Base-by-base conservation (phyloP, 163 green algal genomes). In the Chlorella variabilis region DNA sequence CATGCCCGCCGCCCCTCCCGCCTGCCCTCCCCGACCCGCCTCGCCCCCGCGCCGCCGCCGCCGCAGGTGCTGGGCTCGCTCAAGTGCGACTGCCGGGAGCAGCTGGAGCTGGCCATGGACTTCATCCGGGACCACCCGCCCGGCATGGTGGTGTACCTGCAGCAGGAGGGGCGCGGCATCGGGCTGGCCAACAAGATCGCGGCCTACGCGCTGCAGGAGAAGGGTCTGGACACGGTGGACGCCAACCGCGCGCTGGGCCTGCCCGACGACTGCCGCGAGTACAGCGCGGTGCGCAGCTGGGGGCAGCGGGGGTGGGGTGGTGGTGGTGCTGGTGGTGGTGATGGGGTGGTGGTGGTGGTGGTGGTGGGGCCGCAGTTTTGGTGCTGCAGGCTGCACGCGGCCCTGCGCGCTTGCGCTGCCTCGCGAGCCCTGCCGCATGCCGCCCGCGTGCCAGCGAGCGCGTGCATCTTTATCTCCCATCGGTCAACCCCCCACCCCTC, bases 131-230 rank as follows among this genome's bases (percentile, higher is more conserved):
- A 91, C 23, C 78, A 92, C 48, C 39, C 81, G 4, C 85, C 84
- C 2, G 96, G 96, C 36, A 91, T 98, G 36, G 91, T 99, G 8
- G 96, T 98, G 56, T 99, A 99, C 86, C 80, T 99, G 80, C 94
- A 98, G 86, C 96, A 99, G 87, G 96, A 98, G 85, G 96, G 96
- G 2, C 86, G 96, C 18, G 96, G 96, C 77, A 98, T 98, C 51
- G 96, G 96, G 9, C 89, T 98, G 41, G 95, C 95, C 36, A 98
- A 98, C 88, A 98, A 98, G 71, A 98, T 98, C 27, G 95, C 95
- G 45, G 96, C 96, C 0, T 98, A 98, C 84, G 87, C 91, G 0
- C 56, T 61, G 69, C 91, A 98, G 92, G 94, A 98, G 84, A 85
- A 95, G 82, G 96, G 96, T 4, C 77, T 97, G n/a, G 96, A 98